Conservation (phyloP, 305 asterid genomes). For the Euphrasia arctica region DNA sequence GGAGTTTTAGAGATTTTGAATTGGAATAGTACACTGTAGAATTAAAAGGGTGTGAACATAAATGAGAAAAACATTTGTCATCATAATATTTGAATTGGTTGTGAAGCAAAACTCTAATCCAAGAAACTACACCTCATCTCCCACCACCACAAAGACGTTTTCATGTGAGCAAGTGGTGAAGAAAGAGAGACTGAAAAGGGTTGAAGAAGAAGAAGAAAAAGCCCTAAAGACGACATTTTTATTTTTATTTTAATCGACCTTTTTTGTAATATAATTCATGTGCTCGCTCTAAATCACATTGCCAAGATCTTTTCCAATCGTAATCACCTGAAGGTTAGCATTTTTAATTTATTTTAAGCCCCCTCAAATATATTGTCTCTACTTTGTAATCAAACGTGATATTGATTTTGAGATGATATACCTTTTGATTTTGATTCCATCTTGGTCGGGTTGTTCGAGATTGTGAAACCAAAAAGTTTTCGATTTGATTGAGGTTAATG, state of each 20-base stretch:
- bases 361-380: too few species aligned
- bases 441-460: background rate
- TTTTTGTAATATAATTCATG: conserved; percentile 16
- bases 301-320: conserved; percentile 34
- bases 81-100: too few species aligned
- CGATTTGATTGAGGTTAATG: conserved; percentile 3
- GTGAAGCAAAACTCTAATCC: too few species aligned
- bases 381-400: background rate
- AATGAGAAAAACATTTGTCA: too few species aligned
- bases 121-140: too few species aligned
- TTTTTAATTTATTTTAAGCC: conserved; percentile 3
- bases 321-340: conserved; percentile 30
- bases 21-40: too few species aligned
- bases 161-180: too few species aligned
- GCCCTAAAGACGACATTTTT: conserved; percentile 29
- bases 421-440: background rate
- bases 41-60: too few species aligned
- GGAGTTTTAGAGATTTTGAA: too few species aligned
- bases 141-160: too few species aligned
- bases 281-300: conserved; percentile 29
- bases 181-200: background rate
- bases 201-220: conserved; percentile 19
- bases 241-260: background rate
- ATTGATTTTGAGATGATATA: background rate
- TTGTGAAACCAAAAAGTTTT: conserved; percentile 20